Evolutionary conservation across 345 rosid genomes (phyloP), one percentile per base, ranked within the genome.

Genomic region (Salix koriyanagi): DNA sequence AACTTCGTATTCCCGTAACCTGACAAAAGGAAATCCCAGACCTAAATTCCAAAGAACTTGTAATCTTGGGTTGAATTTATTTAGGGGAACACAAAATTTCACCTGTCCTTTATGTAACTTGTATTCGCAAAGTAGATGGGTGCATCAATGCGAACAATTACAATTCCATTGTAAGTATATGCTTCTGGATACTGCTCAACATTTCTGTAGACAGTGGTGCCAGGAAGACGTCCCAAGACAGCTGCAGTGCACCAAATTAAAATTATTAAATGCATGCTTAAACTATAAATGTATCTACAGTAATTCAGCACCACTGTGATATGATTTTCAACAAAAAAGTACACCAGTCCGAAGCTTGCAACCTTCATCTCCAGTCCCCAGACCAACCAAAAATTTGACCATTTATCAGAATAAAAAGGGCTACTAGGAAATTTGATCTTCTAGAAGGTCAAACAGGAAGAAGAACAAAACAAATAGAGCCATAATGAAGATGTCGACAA

Each of bases 151-250:
- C 99, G 92, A 72, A 96, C 98, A 64, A 93, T 87, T 77, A 96
- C 99, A 73, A 96, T 92, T 56, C 99, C 97, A 28, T 91, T 85
- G 85, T 96, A 96, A 65, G 93, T 93, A 86, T 96, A 92, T 32
- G 97, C 91, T 82, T 96, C 99, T 30, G 98, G 98, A 86, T 96
- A 96, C 83, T 96, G 99, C 82, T 82, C 86, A 78, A 82, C 48
- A 81, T 93, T 96, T 87, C 99, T 91, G 82, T 96, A 96, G 70
- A 96, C 88, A 48, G 99, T 96, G 80, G 99, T 93, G 77, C 99
- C 99, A 64, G 99, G 99, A 84, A 93, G 98, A 58, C 98, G 94
- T 15, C 99, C 99, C 93, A 93, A 84, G 65, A 93, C 90, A 86
- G 99, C 99, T 96, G 88, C 84, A 80, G 73, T 34, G 62, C 67